Evolutionary conservation across 2,329 filamentous ascomycete species (phyloP), one percentile per base, ranked within the genome.

Genomic region (Xylariaceae sp.): DNA sequence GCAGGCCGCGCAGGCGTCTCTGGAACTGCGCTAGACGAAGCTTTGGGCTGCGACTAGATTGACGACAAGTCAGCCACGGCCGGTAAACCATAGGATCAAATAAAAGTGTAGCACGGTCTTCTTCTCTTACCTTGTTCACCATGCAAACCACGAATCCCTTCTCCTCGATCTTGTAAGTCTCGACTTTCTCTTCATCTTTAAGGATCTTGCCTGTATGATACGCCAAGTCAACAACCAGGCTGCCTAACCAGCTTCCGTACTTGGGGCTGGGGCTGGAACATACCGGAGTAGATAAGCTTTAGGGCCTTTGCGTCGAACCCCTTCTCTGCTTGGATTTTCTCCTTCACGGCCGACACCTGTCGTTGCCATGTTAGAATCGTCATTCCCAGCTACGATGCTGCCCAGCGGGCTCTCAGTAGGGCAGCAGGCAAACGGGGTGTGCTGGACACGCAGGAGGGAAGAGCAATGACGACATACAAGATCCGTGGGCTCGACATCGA

Each of bases 111-210:
- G 36, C 34, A 12, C 42, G 53, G 41, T 26, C 18, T 29, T 29
- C 41, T 51, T 59, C 72, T 59, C 72, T 59, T 77, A 95, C 92
- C 88, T 97, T 97, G 70, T 89, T 90, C 66, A 95, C 86, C 85
- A 99, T 96, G 77, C 94, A 99, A 57, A 99, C 94, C 67, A 99
- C 91, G 72, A 97, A 99, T 36, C 94, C 94, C 80, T 97, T 99
- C 81, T 97, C 94, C 75, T 99, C 92, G 60, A 99, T 97, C 75
- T 90, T 96, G 79, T 97, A 97, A 39, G 89, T 92, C 73, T 91
- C 90, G 65, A 99, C 88, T 2, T 92, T 96, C 70, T 96, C 94
- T 58, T 91, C 90, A 87, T 99, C 92, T 75, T 96, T 92, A 62
- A 99, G 79, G 65, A 99, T 97, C 79, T 99, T 99, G 77, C 94